phyloP scores from a whole-genome alignment of 306 rosid genomes.

The Calophaca sinica region DNA sequence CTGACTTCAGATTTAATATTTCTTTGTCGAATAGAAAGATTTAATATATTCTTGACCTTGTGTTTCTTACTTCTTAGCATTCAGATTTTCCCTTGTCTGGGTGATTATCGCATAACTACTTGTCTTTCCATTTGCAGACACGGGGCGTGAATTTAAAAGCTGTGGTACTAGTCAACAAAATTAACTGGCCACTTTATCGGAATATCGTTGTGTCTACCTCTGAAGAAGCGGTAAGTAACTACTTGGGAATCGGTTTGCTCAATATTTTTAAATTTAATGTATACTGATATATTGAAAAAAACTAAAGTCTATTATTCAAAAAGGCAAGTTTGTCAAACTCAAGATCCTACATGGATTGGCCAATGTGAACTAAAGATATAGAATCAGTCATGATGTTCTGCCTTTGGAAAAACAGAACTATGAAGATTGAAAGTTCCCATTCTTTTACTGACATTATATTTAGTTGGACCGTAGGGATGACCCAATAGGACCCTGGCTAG shows the following conservation, averaged over 20 bases:
- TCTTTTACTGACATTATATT: not conserved
- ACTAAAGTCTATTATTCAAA: not conserved
- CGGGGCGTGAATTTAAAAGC: slow-evolving; percentile 74
- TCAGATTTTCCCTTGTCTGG: slow-evolving; percentile 29
- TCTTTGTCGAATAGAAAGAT: not conserved
- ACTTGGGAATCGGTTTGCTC: slow-evolving; percentile 26
- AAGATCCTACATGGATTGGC: slow-evolving; percentile 5
- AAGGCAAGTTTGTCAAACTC: slow-evolving; percentile 31
- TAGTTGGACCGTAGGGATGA: slow-evolving; percentile 16
- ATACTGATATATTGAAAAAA: slow-evolving; percentile 1
- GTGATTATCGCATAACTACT: slow-evolving; percentile 26
- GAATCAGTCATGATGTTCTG: slow-evolving; percentile 10
- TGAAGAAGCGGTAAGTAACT: slow-evolving; percentile 58
- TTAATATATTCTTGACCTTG: slow-evolving; percentile 17
- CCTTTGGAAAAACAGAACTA: slow-evolving; percentile 24
- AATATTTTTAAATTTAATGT: slow-evolving; percentile 13
- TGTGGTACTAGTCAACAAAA: slow-evolving; percentile 63
- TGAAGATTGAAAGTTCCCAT: not conserved
- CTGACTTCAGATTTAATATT: slow-evolving; percentile 25
- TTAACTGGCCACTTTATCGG: slow-evolving; percentile 77
- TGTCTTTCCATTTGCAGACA: slow-evolving; percentile 61
- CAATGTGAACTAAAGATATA: slow-evolving; percentile 29
- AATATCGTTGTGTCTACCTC: slow-evolving; percentile 55
- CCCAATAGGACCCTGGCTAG: not conserved
- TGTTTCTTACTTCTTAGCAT: not conserved